These are phyloP conservation scores for Penicillium occitanis DNA, from an alignment of 2,329 filamentous ascomycete species.

Conservation along the genomic window DNA sequence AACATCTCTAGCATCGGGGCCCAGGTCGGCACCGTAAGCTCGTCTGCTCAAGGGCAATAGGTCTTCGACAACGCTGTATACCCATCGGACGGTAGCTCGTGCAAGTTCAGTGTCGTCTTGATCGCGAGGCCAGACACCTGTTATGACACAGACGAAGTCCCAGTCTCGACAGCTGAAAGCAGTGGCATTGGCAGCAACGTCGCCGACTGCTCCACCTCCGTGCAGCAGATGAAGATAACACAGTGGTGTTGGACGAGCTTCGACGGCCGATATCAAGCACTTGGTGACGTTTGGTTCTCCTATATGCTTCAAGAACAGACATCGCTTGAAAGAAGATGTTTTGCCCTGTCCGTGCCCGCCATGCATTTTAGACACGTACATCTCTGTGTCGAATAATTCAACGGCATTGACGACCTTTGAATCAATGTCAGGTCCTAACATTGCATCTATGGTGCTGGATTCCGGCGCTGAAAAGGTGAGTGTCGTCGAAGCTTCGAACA, in stretches of 20 bases:
- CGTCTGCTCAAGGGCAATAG: conserved; percentile 55
- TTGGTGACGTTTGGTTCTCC: conserved; percentile 34
- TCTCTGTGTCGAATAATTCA: conserved; percentile 58
- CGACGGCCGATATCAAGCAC: conserved; percentile 48
- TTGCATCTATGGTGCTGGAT: conserved; percentile 18
- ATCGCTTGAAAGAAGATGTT: conserved; percentile 65
- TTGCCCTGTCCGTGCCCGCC: conserved; percentile 59
- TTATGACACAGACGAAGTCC: conserved; percentile 64
- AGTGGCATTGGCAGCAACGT: conserved; percentile 48
- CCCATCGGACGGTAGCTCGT: conserved; percentile 51
- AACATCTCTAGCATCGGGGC: conserved; percentile 60
- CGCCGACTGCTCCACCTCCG: conserved; percentile 54
- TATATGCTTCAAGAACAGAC: conserved; percentile 58
- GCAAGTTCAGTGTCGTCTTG: conserved; percentile 49
- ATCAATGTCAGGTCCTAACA: conserved; percentile 38
- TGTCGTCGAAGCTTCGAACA: conserved; percentile 44
- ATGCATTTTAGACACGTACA: conserved; percentile 62
- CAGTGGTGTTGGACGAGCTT: conserved; percentile 51
- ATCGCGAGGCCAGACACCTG: conserved; percentile 60
- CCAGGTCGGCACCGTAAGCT: conserved; percentile 62
- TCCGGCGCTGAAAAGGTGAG: conserved; percentile 20
- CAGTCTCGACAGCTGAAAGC: conserved; percentile 65
- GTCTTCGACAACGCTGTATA: conserved; percentile 52
- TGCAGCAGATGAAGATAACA: conserved; percentile 66
- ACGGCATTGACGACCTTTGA: conserved; percentile 48